Evolutionary conservation across 192 early-diverging fungal species (phyloP).

Genomic region (Coemansia sp.): DNA sequence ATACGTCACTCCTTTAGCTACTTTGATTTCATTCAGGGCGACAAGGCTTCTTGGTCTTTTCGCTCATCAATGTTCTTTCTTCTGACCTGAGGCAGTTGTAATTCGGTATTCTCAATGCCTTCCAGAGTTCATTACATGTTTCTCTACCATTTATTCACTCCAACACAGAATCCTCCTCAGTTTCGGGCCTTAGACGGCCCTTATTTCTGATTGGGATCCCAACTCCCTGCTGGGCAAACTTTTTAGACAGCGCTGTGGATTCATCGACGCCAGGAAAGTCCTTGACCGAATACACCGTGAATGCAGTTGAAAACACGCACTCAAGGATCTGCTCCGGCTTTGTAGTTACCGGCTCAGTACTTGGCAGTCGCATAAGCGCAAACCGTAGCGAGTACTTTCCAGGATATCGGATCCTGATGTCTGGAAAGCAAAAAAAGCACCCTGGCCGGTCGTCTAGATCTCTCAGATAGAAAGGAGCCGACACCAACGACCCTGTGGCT

Average conservation of each 20-base stretch:
- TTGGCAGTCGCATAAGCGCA: constrained; percentile 30
- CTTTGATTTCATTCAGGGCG: no score
- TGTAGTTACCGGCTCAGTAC: neutral
- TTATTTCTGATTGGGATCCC: constrained; percentile 49
- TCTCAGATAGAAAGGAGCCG: constrained; percentile 18
- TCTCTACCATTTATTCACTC: neutral
- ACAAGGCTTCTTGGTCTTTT: no score
- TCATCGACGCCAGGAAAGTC: constrained; percentile 48
- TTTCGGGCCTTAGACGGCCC: constrained; percentile 17
- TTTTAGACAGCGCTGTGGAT: constrained; percentile 35
- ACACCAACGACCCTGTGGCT: constrained; percentile 18
- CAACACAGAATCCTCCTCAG: neutral
- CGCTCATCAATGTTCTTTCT: no score
- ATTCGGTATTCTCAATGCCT: neutral
- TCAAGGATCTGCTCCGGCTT: constrained; percentile 14
- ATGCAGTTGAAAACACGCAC: constrained; percentile 22
- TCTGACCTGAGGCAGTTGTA: no score
- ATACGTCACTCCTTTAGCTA: no score
- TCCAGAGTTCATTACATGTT: neutral
- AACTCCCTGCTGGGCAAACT: constrained; percentile 28
- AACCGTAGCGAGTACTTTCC: constrained; percentile 45
- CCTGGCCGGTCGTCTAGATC: constrained; percentile 22
- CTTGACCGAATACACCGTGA: constrained; percentile 33
- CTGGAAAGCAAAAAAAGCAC: constrained; percentile 41
- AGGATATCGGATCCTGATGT: constrained; percentile 25